Evolutionary conservation across 768 basidiomycete species (phyloP), one percentile per base, ranked within the genome.

Genomic region (Lepiota subincarnata): DNA sequence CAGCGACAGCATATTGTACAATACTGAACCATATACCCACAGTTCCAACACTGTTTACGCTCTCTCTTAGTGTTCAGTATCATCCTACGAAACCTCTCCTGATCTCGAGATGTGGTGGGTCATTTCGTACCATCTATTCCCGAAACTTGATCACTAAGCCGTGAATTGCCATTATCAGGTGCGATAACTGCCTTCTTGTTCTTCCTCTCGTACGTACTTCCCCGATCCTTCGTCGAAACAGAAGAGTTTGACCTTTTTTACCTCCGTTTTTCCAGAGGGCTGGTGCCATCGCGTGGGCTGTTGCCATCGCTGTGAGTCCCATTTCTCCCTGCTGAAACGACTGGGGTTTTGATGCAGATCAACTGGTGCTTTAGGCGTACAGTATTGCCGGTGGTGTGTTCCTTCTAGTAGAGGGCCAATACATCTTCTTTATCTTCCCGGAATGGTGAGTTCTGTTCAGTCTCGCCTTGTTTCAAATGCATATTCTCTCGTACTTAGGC

Each of bases 111-210:
- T 70, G 68, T 70, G 68, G 67, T 65, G 49, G 22, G 66, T 60
- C 19, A 49, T 36, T 49, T 44, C 35, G 40, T 36, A 36, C 38
- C 37, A 43, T 34, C 45, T 48, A 56, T 24, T 44, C 22, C 39
- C 37, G 40, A 44, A 50, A 48, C 41, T 47, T 50, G 48, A 41
- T 52, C 51, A 37, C 38, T 51, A 16, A 41, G 47, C 40, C 44
- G 35, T 38, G 46, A 48, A 43, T 40, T 28, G 6, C 49, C 54
- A 55, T 57, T 43, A 45, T 26, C 53, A 87, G 86, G 86, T 89
- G 86, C 74, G 86, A 88, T 73, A 87, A 87, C 69, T 89, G 86
- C 70, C 73, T 87, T 54, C 79, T 89, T 54, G 71, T 87, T 55
- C 73, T 89, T 55, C 86, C 86, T 64, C 75, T 89, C 69, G 87